Evolutionary conservation across 108 stramenopile species (phyloP), one percentile per base, ranked within the genome.

Genomic region (Conticribra guillardii): DNA sequence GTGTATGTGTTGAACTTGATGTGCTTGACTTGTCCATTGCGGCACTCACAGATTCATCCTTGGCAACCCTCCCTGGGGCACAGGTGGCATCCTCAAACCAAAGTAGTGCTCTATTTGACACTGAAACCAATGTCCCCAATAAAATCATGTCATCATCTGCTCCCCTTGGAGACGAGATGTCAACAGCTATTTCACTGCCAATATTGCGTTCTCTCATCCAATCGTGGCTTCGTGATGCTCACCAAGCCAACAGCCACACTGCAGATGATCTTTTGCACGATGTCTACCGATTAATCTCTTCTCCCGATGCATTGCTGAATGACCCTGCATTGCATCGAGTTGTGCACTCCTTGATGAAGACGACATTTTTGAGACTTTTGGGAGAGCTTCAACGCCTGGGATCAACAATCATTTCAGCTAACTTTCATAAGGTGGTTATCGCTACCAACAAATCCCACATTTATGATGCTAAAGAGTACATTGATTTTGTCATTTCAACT

Each of bases 341-440:
- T 18, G 84, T 99, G 4, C 91, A 91, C 67, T 73, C 82, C 18
- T 59, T 98, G 37, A 99, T 97, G 96, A 84, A 82, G 58, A 83
- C 92, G 54, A 90, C 93, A 17, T 99, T 98, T 65, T 60, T 76
- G 51, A 83, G 89, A 33, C 87, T 99, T 47, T 81, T 99, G 53
- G 85, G 85, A 30, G 96, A 98, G 67, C 84, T 99, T n/a, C 95
- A 96, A 55, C 87, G 96, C 29, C 78, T 99, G 54, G 99, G 98
- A 15, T 96, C 94, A 21, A 76, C 85, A n/a, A 90, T 99, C 28
- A 87, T 99, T 16, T 84, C 82, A 66, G 99, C 96, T 17, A 84
- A 90, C 55, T 97, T 97, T 69, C 80, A 95, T 59, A 80, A 87
- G 63, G 90, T 99, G 41, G 87, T 95, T 17, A 87, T 99, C 48